A percentile compares a stretch with the other conserved stretches of the same genome.
These are phyloP conservation scores for Talaromyces nanjingensis DNA, from an alignment of 495 filamentous ascomycete species.

Conservation along the genomic window DNA sequence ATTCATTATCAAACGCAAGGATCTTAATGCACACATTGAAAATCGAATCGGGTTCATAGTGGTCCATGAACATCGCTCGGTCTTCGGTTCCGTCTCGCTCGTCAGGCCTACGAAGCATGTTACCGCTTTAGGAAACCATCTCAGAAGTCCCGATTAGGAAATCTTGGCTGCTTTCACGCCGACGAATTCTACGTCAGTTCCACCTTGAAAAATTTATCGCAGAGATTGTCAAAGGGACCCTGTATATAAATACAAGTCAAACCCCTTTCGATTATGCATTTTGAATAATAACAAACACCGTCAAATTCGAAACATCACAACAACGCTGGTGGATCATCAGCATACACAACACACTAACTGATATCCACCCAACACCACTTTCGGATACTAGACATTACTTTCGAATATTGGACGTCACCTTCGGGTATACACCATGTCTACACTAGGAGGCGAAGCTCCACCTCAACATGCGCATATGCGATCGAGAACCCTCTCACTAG, in stretches of 20 bases:
- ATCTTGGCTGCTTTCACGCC: background rate
- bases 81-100: background rate
- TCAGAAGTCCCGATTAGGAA: background rate
- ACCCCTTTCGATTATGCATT: background rate
- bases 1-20: too few relatives aligned
- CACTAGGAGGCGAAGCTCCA: conserved; percentile 1
- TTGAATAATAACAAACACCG: background rate
- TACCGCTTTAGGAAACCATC: background rate
- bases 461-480: background rate
- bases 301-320: background rate
- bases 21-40: too few relatives aligned
- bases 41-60: background rate
- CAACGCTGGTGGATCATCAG: background rate
- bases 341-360: background rate
- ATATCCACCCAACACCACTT: background rate
- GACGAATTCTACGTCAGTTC: background rate
- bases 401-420: background rate
- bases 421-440: conserved; percentile 4
- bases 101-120: conserved; percentile 3
- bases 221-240: background rate
- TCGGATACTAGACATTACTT: background rate
- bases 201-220: background rate
- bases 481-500: conserved; percentile 19
- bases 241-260: background rate
- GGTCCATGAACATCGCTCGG: background rate